phyloP scores from a whole-genome alignment of 1,284 basidiomycete species.

The Macrocystidia cucumis region DNA sequence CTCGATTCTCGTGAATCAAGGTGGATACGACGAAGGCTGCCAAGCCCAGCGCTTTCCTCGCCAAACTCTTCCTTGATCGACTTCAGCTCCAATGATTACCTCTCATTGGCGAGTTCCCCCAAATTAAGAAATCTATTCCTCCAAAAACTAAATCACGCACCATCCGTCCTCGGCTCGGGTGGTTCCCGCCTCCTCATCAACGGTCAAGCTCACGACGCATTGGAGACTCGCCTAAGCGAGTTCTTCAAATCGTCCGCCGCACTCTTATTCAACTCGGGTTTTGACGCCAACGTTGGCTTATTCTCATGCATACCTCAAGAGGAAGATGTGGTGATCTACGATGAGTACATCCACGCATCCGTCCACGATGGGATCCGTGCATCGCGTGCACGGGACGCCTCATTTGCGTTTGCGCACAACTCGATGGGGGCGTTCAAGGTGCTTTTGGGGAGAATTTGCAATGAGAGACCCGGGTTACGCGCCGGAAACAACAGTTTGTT shows the following conservation, averaged over 20 bases:
- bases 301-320: slow-evolving; percentile 79
- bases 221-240: slow-evolving; percentile 59
- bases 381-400: slow-evolving; percentile 43
- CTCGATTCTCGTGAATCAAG: slow-evolving; percentile 57
- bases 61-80: slow-evolving; percentile 43
- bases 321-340: slow-evolving; percentile 77
- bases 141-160: slow-evolving; percentile 37
- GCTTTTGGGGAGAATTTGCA: slow-evolving; percentile 32
- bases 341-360: slow-evolving; percentile 88
- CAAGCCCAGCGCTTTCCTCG: slow-evolving; percentile 32
- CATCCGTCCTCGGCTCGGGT: slow-evolving; percentile 79
- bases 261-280: slow-evolving; percentile 91
- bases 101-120: slow-evolving; percentile 69
- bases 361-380: slow-evolving; percentile 86
- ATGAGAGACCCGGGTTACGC: slow-evolving; percentile 28
- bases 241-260: slow-evolving; percentile 67
- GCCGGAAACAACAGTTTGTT: slow-evolving; percentile 44
- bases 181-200: slow-evolving; percentile 90
- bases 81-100: slow-evolving; percentile 92
- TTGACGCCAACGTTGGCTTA: slow-evolving; percentile 89
- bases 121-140: slow-evolving; percentile 55
- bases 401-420: slow-evolving; percentile 70
- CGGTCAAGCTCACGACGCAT: slow-evolving; percentile 51
- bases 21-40: slow-evolving; percentile 53
- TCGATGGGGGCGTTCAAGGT: slow-evolving; percentile 42